Base-by-base conservation (phyloP, 2,329 filamentous ascomycete genomes). In the Ceratocystis colombiana region DNA sequence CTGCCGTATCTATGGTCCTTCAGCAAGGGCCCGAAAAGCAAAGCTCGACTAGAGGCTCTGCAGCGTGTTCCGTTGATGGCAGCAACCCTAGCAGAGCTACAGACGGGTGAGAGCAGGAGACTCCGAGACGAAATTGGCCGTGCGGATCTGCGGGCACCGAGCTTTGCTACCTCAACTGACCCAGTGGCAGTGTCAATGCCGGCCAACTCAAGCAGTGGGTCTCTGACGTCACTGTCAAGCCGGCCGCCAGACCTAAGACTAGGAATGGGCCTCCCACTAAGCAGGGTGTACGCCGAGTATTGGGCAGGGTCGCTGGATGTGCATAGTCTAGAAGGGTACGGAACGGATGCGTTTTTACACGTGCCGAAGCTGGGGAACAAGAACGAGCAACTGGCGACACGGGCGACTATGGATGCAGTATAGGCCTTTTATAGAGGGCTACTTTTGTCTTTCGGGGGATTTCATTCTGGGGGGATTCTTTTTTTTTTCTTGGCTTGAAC, bases 341-440 rank as follows among this genome's bases (percentile, higher is more conserved):
- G 94, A 15, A 90, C 95, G 5, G 94, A 99, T 77, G 92, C 89
- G 0, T 99, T 99, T 73, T 77, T 99, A 69, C 92, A 97, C 74
- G 96, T 99, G 68, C 96, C 90, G 4, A 95, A 96, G 74, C 80
- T 99, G 67, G 94, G 94, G 22, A 99, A 99, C 75, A 96, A 96
- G 80, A 96, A 97, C 73, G 94, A 99, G 78, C 90, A 96, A 75
- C 80, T 99, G 69, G 90, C 83, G 2, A 90, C 85, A 33, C 79
- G 88, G 71, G 88, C 88, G 30, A 85, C 82, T 70, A 90, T 92
- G 80, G 88, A 92, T 75, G 87, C 88, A 22, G 83, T 92, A 12
- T 89, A 79, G 71, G 25, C 22, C 5, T 28, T 20, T 1, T 1
- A 17, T 25, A 5, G 3, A 53, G 48, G 48, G 48, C 20, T 22